phyloP scores from a whole-genome alignment of 257 asterid genomes.

The Lithospermum erythrorhizon region DNA sequence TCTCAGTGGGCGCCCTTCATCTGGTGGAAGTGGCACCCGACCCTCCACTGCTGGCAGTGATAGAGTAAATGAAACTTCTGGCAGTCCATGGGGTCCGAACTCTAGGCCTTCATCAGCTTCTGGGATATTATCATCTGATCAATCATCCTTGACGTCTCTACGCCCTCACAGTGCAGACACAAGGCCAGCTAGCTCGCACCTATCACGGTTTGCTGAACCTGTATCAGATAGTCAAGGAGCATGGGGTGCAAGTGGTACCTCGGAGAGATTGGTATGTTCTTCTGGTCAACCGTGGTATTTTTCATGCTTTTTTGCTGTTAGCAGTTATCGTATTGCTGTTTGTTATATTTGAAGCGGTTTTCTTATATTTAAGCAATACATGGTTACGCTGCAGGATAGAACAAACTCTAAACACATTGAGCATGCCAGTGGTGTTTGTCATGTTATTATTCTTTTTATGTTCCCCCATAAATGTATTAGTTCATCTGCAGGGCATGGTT shows the following conservation, averaged over 20 bases:
- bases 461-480: background rate
- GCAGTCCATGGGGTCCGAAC: constrained; percentile 66
- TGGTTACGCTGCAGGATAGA: too few relatives aligned
- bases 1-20: constrained; percentile 74
- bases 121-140: constrained; percentile 71
- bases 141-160: constrained; percentile 45
- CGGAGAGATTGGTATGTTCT: constrained; percentile 66
- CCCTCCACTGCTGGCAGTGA: constrained; percentile 95
- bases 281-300: constrained; percentile 1
- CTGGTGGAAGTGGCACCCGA: constrained; percentile 91
- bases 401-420: too few relatives aligned
- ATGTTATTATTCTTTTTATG: background rate
- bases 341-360: background rate
- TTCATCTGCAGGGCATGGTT: constrained; percentile 50
- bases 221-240: constrained; percentile 41
- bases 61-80: constrained; percentile 46
- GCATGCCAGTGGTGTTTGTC: background rate
- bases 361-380: too few relatives aligned
- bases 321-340: background rate
- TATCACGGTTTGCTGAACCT: constrained; percentile 87
- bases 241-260: constrained; percentile 46
- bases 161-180: constrained; percentile 96
- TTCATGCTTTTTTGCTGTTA: constrained; percentile 5
- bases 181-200: constrained; percentile 83
- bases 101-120: constrained; percentile 97